A percentile compares a stretch with the other conserved stretches of the same genome.
Conservation (phyloP, 2,329 filamentous ascomycete species). For the Rosellinia necatrix region DNA sequence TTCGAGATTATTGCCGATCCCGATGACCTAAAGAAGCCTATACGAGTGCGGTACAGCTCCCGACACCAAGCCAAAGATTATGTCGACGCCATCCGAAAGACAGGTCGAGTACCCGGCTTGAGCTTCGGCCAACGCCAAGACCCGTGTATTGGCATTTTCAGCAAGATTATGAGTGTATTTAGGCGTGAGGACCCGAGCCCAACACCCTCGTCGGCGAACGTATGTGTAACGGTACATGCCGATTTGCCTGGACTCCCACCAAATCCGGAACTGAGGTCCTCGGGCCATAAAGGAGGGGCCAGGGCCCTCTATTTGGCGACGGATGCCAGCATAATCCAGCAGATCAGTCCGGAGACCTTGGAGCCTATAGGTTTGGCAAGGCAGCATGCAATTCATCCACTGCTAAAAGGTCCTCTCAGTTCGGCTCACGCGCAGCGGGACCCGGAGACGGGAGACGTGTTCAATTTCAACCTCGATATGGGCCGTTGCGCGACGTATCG, state of each 20-base stretch:
- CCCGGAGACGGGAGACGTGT: slow-evolving; percentile 73
- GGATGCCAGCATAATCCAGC: slow-evolving; percentile 61
- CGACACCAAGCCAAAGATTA: slow-evolving; percentile 68
- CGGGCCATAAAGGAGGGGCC: slow-evolving; percentile 46
- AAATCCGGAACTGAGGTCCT: slow-evolving; percentile 17
- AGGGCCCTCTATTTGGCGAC: slow-evolving; percentile 59
- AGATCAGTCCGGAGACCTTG: slow-evolving; percentile 71
- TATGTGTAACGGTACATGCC: slow-evolving; percentile 67
- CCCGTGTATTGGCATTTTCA: slow-evolving; percentile 74
- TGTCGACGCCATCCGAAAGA: slow-evolving; percentile 62
- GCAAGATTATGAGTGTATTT: slow-evolving; percentile 71
- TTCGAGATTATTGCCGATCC: slow-evolving; percentile 65
- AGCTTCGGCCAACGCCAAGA: slow-evolving; percentile 75
- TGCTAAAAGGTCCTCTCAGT: slow-evolving; percentile 68
- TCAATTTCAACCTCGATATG: slow-evolving; percentile 79
- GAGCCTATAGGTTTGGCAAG: slow-evolving; percentile 69
- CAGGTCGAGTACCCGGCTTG: slow-evolving; percentile 59
- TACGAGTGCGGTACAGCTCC: slow-evolving; percentile 71
- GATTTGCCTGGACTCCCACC: slow-evolving; percentile 63
- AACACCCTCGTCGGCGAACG: slow-evolving; percentile 53
- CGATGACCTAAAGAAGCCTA: slow-evolving; percentile 27
- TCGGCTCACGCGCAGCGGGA: slow-evolving; percentile 75
- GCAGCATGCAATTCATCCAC: slow-evolving; percentile 68
- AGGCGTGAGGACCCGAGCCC: slow-evolving; percentile 33
- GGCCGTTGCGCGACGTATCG: slow-evolving; percentile 65